phyloP scores from a whole-genome alignment of 2,329 filamentous ascomycete species.

The Penicillium sp. region DNA sequence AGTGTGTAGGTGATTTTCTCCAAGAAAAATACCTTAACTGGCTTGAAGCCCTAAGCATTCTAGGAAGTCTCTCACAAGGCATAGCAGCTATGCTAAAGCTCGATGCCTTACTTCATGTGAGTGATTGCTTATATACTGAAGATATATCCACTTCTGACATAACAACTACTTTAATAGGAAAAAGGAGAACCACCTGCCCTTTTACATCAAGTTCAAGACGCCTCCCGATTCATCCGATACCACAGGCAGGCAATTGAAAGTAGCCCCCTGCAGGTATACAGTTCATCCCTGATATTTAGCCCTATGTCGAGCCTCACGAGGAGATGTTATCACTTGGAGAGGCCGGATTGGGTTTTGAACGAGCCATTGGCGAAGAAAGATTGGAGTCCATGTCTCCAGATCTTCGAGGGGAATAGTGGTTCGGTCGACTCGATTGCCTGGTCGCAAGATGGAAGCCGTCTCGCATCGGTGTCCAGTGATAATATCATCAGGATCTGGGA shows the following conservation, averaged over 20 bases:
- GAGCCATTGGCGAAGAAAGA: not conserved
- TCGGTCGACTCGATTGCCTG: not conserved
- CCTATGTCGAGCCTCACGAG: constrained; percentile 10
- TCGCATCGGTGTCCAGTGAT: no score
- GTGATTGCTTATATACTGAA: not conserved
- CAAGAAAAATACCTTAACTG: constrained; percentile 29
- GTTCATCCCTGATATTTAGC: constrained; percentile 27
- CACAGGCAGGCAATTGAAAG: constrained; percentile 27
- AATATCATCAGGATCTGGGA: constrained; percentile 4
- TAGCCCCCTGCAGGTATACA: constrained; percentile 8
- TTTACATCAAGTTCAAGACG: constrained; percentile 23
- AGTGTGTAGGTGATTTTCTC: constrained; percentile 22
- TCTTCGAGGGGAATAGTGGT: constrained; percentile 11
- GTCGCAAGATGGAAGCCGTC: no score
- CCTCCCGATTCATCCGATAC: constrained; percentile 30
- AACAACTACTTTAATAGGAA: not conserved
- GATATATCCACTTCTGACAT: not conserved
- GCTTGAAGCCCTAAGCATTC: constrained; percentile 33
- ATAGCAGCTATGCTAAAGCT: constrained; percentile 25
- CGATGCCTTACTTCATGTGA: constrained; percentile 16
- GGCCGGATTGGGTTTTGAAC: not conserved
- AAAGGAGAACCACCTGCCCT: not conserved
- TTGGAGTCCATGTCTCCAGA: not conserved
- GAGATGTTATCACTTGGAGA: not conserved
- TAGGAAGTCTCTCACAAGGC: constrained; percentile 20